Conservation (phyloP, 2,329 filamentous ascomycete species). For the Alternaria brassicicola region DNA sequence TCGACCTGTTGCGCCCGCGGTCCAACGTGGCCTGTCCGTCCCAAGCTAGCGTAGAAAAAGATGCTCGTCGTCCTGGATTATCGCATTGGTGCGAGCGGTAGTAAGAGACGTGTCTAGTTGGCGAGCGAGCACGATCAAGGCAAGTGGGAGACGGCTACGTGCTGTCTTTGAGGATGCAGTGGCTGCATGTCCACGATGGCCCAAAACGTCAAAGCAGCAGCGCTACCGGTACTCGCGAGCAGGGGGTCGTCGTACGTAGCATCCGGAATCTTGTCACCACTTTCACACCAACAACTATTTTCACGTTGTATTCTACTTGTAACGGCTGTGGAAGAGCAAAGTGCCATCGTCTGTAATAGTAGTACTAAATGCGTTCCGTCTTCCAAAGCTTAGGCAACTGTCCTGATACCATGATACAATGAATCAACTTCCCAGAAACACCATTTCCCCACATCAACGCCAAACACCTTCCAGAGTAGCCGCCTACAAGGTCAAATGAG, state of each 20-base stretch:
- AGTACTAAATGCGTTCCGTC: slow-evolving; percentile 4
- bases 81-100: slow-evolving; percentile 29
- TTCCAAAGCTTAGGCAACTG: slow-evolving; percentile 14
- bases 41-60: slow-evolving; percentile 10
- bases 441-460: slow-evolving; percentile 19
- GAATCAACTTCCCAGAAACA: slow-evolving; percentile 4
- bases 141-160: slow-evolving; percentile 11
- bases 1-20: slow-evolving; percentile 37
- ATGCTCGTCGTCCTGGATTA: slow-evolving; percentile 17
- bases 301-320: background rate
- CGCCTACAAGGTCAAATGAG: slow-evolving; percentile 17
- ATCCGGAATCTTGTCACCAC: slow-evolving; percentile 14
- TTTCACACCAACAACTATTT: slow-evolving; percentile 9
- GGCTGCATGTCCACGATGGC: slow-evolving; percentile 22
- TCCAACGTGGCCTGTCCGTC: slow-evolving; percentile 40
- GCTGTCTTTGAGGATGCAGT: slow-evolving; percentile 16
- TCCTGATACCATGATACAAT: slow-evolving; percentile 17
- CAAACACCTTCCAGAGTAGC: slow-evolving; percentile 21
- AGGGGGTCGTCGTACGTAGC: slow-evolving; percentile 16
- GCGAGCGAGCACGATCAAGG: background rate
- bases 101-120: slow-evolving; percentile 5
- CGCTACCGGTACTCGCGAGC: slow-evolving; percentile 19
- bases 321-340: background rate
- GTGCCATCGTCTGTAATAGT: background rate
- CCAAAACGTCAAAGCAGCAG: slow-evolving; percentile 33